phyloP scores from a whole-genome alignment of 352 stramenopile genomes.

The Globisporangium takayamanum region DNA sequence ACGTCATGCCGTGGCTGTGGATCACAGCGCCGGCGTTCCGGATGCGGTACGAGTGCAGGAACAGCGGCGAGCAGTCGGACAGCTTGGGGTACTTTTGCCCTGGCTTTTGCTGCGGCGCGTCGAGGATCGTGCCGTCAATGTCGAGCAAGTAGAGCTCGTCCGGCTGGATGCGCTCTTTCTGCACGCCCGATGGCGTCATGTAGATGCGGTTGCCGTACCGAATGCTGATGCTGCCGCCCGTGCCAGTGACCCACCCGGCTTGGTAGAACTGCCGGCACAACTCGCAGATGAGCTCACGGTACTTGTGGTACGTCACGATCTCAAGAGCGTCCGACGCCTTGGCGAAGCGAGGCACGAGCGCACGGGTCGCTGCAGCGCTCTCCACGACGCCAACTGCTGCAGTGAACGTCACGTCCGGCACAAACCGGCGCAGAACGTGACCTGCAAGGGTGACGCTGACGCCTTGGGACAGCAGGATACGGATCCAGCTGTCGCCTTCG shows the following conservation, averaged over 20 bases:
- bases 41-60: constrained; percentile 89
- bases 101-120: constrained; percentile 38
- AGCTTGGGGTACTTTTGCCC: constrained; percentile 69
- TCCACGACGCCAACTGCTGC: constrained; percentile 13
- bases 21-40: constrained; percentile 68
- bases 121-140: constrained; percentile 73
- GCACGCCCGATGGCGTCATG: constrained; percentile 94
- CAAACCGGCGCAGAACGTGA: constrained; percentile 40
- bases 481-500: constrained; percentile 65
- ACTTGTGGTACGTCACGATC: constrained; percentile 28
- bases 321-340: constrained; percentile 38
- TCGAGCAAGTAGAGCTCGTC: constrained; percentile 95
- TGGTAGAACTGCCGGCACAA: constrained; percentile 74
- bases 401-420: constrained; percentile 18
- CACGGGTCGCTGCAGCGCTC: constrained; percentile 5
- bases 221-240: constrained; percentile 92
- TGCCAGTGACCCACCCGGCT: constrained; percentile 92
- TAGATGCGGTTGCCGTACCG: constrained; percentile 90
- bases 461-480: constrained; percentile 32
- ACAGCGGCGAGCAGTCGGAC: constrained; percentile 92
- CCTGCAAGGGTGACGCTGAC: constrained; percentile 23
- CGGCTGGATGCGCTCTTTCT: constrained; percentile 94
- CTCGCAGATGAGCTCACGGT: constrained; percentile 62
- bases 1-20: constrained; percentile 77
- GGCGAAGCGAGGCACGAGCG: constrained; percentile 30